These are phyloP conservation scores for Pythium aphanidermatum DNA, from an alignment of 352 stramenopile genomes.

Conservation along the genomic window DNA sequence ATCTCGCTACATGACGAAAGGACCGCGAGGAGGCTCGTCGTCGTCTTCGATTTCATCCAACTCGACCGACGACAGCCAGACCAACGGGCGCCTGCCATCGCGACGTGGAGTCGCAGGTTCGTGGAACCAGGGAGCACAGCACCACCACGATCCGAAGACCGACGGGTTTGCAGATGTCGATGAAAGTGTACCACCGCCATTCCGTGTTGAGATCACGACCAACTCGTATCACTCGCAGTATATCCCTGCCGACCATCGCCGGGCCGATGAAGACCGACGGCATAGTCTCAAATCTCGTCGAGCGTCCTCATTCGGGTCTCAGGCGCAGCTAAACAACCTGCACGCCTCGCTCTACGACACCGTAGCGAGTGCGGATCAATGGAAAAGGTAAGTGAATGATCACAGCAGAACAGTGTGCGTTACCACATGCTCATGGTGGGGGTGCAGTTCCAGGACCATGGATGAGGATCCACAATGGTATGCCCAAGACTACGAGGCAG, in stretches of 20 bases:
- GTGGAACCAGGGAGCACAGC: constrained; percentile 32
- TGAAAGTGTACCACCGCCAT: constrained; percentile 72
- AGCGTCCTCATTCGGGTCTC: constrained; percentile 38
- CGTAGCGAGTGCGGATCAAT: no score
- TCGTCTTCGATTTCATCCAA: constrained; percentile 8
- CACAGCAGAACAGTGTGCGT: no score
- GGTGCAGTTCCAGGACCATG: constrained; percentile 1
- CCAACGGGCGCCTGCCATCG: constrained; percentile 18
- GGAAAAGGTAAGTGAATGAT: no score
- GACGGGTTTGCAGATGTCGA: constrained; percentile 79
- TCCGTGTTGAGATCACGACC: constrained; percentile 74
- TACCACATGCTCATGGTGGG: no score
- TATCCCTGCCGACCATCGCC: constrained; percentile 3
- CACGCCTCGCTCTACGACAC: no score
- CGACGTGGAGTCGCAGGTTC: constrained; percentile 38
- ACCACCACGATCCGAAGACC: constrained; percentile 65
- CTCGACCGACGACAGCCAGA: constrained; percentile 11
- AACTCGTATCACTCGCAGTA: constrained; percentile 23
- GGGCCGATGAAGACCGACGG: constrained; percentile 10
- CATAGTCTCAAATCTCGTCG: constrained; percentile 21
- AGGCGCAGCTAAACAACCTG: constrained; percentile 27
- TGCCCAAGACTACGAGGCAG: background rate
- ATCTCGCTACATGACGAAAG: constrained; percentile 74
- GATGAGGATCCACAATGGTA: background rate
- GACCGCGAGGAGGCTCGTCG: constrained; percentile 6